Evolutionary conservation across 257 asterid species (phyloP).

Genomic region (Scutellaria minor): DNA sequence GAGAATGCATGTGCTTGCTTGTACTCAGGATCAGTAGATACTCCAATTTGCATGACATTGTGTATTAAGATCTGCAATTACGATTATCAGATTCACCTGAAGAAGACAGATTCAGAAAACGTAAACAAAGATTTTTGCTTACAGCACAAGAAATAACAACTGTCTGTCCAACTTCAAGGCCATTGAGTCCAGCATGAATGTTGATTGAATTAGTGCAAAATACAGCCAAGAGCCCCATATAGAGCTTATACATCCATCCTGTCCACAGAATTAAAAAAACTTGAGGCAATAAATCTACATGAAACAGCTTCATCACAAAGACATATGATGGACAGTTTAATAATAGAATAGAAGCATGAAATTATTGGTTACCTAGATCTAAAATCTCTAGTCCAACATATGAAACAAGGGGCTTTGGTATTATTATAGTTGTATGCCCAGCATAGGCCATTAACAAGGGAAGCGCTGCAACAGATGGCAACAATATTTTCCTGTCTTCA

Average conservation of each 20-base stretch:
- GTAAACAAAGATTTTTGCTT: slow-evolving; percentile 39
- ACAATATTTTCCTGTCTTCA: slow-evolving; percentile 72
- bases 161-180: slow-evolving; percentile 99
- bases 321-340: background rate
- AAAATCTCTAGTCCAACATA: slow-evolving; percentile 66
- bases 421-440: slow-evolving; percentile 84
- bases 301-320: background rate
- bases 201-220: slow-evolving; percentile 96
- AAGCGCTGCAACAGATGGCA: slow-evolving; percentile 92
- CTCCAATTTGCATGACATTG: slow-evolving; percentile 90
- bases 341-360: background rate
- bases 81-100: slow-evolving; percentile 24
- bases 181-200: slow-evolving; percentile 93
- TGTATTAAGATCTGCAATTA: slow-evolving; percentile 74
- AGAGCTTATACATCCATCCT: slow-evolving; percentile 93
- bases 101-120: background rate
- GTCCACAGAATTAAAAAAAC: slow-evolving; percentile 32
- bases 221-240: slow-evolving; percentile 91
- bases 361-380: slow-evolving; percentile 62
- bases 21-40: slow-evolving; percentile 66
- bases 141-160: slow-evolving; percentile 88
- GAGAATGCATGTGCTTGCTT: slow-evolving; percentile 96
- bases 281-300: background rate
- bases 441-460: slow-evolving; percentile 96
- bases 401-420: slow-evolving; percentile 85